phyloP scores from a whole-genome alignment of 2,329 filamentous ascomycete genomes.

The Diplocarpon mali region DNA sequence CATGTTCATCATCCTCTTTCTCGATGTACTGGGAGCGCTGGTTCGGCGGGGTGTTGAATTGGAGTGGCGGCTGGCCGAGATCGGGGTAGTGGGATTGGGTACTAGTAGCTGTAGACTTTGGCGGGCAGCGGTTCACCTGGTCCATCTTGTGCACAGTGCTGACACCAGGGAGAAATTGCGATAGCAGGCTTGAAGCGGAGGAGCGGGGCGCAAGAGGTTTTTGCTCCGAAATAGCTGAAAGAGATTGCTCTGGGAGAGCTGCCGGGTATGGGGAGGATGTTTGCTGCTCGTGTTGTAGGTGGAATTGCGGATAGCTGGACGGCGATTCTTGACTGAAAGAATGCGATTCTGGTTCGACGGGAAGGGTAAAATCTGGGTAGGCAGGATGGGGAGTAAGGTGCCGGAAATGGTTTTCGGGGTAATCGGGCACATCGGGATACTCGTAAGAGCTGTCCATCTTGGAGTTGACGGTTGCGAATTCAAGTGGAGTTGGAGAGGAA shows the following conservation, averaged over 20 bases:
- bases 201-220: conserved; percentile 5
- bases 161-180: conserved; percentile 20
- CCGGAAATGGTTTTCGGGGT: not conserved
- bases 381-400: conserved; percentile 1
- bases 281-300: not conserved
- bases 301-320: not conserved
- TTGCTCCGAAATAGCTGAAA: not conserved
- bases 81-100: conserved; percentile 8
- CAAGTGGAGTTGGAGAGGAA: not conserved
- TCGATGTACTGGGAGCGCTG: conserved; percentile 6
- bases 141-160: conserved; percentile 24
- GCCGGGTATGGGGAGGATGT: not conserved
- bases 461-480: not conserved
- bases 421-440: not conserved
- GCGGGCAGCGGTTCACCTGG: conserved; percentile 3
- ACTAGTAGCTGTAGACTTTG: not conserved
- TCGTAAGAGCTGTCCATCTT: conserved; percentile 4
- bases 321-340: not conserved
- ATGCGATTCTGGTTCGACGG: not conserved
- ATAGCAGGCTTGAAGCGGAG: conserved; percentile 21
- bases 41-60: conserved; percentile 3
- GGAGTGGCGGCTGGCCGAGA: conserved; percentile 2
- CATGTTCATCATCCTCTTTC: conserved; percentile 7
- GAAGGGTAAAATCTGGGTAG: not conserved
- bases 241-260: not conserved